A percentile compares a stretch with the other conserved stretches of the same genome.
Conservation (phyloP, 495 filamentous ascomycete genomes). For the Trichoderma parareesei region DNA sequence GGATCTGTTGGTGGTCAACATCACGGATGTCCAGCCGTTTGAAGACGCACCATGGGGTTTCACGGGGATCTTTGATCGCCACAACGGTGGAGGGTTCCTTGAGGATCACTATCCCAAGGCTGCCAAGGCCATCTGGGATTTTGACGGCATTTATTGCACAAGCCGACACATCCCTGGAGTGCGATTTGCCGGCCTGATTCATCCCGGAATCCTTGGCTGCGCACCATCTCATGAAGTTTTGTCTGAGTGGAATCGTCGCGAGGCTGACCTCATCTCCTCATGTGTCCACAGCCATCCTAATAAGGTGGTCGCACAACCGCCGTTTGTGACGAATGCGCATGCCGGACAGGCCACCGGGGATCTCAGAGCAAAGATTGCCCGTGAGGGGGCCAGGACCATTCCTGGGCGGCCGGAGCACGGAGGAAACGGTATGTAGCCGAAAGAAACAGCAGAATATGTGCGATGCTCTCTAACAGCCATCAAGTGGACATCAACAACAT, state of each 20-base stretch:
- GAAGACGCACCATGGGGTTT: constrained; percentile 88
- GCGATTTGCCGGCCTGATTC: constrained; percentile 85
- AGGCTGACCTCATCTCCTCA: constrained; percentile 68
- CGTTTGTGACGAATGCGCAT: constrained; percentile 61
- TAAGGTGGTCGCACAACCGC: constrained; percentile 71
- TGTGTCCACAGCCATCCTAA: constrained; percentile 19
- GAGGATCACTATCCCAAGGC: constrained; percentile 84
- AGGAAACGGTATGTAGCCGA: constrained; percentile 28
- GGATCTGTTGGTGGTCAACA: constrained; percentile 82
- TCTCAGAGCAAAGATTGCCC: constrained; percentile 64
- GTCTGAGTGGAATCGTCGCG: constrained; percentile 69
- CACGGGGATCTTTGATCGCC: constrained; percentile 71
- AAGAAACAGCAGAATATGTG: background rate
- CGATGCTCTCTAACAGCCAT: constrained; percentile 22
- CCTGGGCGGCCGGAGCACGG: constrained; percentile 66
- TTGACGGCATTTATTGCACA: constrained; percentile 89
- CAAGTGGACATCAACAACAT: constrained; percentile 85
- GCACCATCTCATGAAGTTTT: constrained; percentile 66
- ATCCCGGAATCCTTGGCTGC: constrained; percentile 89
- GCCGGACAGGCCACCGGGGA: constrained; percentile 56
- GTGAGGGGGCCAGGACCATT: constrained; percentile 84
- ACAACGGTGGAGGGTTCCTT: constrained; percentile 87
- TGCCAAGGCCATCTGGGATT: constrained; percentile 97
- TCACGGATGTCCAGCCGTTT: constrained; percentile 92
- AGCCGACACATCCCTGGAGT: constrained; percentile 86